These are phyloP conservation scores for Scheffersomyces amazonensis DNA, from an alignment of 805 yeast species.

Conservation along the genomic window DNA sequence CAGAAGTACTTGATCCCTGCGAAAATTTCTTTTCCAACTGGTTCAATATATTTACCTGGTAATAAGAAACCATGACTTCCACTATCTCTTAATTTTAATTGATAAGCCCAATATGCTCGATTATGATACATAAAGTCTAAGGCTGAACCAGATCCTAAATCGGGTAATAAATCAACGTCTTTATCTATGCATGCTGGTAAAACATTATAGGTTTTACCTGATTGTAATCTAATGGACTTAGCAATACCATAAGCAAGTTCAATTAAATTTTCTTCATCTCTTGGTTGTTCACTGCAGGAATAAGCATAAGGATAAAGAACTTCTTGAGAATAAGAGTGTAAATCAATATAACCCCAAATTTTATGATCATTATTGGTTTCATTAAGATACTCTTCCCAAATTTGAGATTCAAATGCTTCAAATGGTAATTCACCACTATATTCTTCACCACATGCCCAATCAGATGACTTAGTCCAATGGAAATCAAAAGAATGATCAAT, in stretches of 20 bases:
- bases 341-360: conserved; percentile 74
- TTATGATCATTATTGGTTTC: conserved; percentile 51
- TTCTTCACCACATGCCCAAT: conserved; percentile 79
- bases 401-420: conserved; percentile 43
- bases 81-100: conserved; percentile 74
- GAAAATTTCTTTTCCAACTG: conserved; percentile 75
- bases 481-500: conserved; percentile 80
- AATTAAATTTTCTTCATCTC: conserved; percentile 76
- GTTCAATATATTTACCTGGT: conserved; percentile 65
- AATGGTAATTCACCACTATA: conserved; percentile 75
- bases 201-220: conserved; percentile 67
- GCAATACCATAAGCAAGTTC: conserved; percentile 81
- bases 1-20: conserved; percentile 66
- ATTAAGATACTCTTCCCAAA: conserved; percentile 40
- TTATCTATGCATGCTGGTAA: conserved; percentile 77
- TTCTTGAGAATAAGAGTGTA: conserved; percentile 85
- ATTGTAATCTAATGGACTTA: conserved; percentile 62
- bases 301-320: conserved; percentile 80
- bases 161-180: conserved; percentile 70
- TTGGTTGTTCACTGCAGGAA: conserved; percentile 68
- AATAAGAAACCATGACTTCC: conserved; percentile 82
- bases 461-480: conserved; percentile 62
- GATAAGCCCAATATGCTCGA: conserved; percentile 82
- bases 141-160: conserved; percentile 75
- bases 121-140: conserved; percentile 83